Conservation (phyloP, 208 protist species). For the Leishmania guyanensis region DNA sequence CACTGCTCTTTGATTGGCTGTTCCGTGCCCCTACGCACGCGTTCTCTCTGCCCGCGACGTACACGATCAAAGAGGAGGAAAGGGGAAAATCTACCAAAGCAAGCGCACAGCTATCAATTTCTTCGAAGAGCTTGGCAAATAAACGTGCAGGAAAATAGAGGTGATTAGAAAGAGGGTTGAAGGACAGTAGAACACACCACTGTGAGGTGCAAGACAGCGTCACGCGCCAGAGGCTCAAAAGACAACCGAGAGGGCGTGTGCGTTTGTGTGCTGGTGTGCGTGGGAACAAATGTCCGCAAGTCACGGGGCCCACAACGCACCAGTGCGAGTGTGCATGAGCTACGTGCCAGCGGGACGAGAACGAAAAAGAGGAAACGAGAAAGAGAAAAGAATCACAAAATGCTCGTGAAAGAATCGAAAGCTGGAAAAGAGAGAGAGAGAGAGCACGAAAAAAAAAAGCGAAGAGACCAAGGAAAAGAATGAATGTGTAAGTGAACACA, state of each 20-base stretch:
- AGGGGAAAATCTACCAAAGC: not conserved
- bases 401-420: no score
- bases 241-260: not conserved
- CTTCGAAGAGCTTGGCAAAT: not conserved
- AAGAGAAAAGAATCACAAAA: not conserved
- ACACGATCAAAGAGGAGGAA: not conserved
- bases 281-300: not conserved
- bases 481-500: not conserved
- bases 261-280: not conserved
- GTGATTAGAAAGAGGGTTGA: not conserved
- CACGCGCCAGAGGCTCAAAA: not conserved
- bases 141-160: not conserved
- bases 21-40: not conserved
- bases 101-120: not conserved
- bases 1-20: not conserved
- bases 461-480: not conserved
- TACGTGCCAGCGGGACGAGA: not conserved
- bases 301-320: not conserved
- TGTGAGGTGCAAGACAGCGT: not conserved
- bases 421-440: not conserved
- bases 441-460: not conserved
- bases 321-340: not conserved
- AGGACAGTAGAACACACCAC: not conserved
- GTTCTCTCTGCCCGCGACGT: not conserved
- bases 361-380: not conserved